phyloP scores from a whole-genome alignment of 2,329 filamentous ascomycete genomes.

The Amauroascus verrucosus region DNA sequence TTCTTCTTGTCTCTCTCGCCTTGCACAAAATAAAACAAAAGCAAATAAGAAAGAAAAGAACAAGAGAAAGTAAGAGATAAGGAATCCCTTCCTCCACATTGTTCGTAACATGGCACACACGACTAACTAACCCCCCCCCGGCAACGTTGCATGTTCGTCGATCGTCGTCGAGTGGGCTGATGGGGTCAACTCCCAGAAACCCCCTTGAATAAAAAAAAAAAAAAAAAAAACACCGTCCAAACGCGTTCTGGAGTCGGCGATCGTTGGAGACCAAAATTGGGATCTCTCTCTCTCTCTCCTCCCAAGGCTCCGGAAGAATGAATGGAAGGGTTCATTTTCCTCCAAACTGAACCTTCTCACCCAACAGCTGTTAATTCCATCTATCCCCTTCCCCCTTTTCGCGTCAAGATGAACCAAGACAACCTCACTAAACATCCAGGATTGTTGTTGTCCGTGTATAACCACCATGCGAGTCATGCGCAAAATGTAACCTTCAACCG shows the following conservation, averaged over 20 bases:
- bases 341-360: too few species aligned
- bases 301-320: background rate
- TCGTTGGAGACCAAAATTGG: background rate
- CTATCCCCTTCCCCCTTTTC: background rate
- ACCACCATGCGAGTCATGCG: background rate
- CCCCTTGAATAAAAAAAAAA: too few species aligned
- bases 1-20: too few species aligned
- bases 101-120: background rate
- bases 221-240: background rate
- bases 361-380: background rate
- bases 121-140: too few species aligned
- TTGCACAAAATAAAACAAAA: too few species aligned
- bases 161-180: slow-evolving; percentile 1
- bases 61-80: background rate
- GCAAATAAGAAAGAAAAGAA: background rate
- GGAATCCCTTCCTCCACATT: background rate
- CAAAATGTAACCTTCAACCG: background rate
- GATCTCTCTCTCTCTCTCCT: too few species aligned
- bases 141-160: slow-evolving; percentile 5
- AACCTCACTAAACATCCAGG: too few species aligned
- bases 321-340: too few species aligned
- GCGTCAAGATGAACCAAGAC: too few species aligned
- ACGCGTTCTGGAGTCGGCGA: background rate
- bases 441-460: too few species aligned
- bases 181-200: background rate